These are phyloP conservation scores for Nemophila menziesii DNA, from an alignment of 257 asterid genomes.

Conservation along the genomic window DNA sequence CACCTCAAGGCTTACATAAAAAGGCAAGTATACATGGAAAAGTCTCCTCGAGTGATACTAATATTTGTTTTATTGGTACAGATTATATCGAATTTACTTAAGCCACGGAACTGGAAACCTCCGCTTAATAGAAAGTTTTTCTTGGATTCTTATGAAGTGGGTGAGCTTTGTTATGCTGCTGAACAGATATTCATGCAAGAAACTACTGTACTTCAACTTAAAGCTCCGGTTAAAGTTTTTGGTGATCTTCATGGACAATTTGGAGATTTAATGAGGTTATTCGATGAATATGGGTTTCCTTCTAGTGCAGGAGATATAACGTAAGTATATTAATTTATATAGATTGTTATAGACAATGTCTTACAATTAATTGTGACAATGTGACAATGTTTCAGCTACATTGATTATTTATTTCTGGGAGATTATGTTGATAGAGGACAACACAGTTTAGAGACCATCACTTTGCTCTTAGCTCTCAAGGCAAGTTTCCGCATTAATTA, in stretches of 20 bases:
- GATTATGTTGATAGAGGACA: conserved; percentile 99
- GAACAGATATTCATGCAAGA: conserved; percentile 99
- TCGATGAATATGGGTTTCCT: conserved; percentile 99
- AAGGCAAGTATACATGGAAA: conserved; percentile 44
- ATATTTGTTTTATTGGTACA: conserved; percentile 24
- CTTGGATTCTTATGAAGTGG: conserved; percentile 92
- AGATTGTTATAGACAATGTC: no score
- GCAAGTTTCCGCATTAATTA: conserved; percentile 25
- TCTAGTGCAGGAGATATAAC: conserved; percentile 98
- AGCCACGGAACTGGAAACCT: conserved; percentile 95
- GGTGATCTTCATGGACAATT: conserved; percentile 99
- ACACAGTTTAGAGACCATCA: conserved; percentile 99
- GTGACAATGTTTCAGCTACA: conserved; percentile 51
- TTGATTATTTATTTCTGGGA: conserved; percentile 93
- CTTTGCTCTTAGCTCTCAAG: conserved; percentile 92
- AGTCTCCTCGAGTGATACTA: conserved; percentile 3
- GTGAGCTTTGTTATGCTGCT: conserved; percentile 96
- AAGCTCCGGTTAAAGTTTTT: conserved; percentile 93
- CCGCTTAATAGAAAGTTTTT: conserved; percentile 86
- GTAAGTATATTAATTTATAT: no score
- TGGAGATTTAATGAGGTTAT: conserved; percentile 94
- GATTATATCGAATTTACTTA: conserved; percentile 85
- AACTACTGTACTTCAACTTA: conserved; percentile 92
- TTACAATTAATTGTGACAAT: neutral
- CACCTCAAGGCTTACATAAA: conserved; percentile 98